Evolutionary conservation across 1,139 yeast genomes (phyloP).

Genomic region (Taiozyma sp.): DNA sequence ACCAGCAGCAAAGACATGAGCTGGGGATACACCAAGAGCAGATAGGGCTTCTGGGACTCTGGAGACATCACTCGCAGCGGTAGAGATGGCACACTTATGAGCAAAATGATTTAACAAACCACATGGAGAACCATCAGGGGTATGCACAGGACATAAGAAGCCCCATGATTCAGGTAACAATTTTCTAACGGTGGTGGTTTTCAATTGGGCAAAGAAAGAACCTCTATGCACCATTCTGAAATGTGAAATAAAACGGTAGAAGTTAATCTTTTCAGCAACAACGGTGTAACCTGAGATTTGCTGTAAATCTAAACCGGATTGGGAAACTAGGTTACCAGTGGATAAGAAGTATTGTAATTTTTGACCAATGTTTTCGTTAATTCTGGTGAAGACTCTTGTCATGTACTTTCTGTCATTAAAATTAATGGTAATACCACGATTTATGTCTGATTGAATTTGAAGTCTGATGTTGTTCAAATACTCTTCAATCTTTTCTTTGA

Average conservation of each 20-base stretch:
- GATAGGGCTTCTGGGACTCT: slow-evolving; percentile 62
- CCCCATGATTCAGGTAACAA: slow-evolving; percentile 99
- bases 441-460: slow-evolving; percentile 77
- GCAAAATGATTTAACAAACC: slow-evolving; percentile 96
- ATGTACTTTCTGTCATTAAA: slow-evolving; percentile 83
- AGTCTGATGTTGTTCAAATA: slow-evolving; percentile 68
- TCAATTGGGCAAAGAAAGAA: slow-evolving; percentile 96
- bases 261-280: slow-evolving; percentile 97
- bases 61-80: slow-evolving; percentile 71
- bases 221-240: slow-evolving; percentile 99
- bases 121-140: slow-evolving; percentile 99
- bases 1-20: slow-evolving; percentile 80
- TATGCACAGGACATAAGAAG: slow-evolving; percentile 96
- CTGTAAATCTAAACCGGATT: slow-evolving; percentile 95
- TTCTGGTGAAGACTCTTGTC: slow-evolving; percentile 70
- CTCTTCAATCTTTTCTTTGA: slow-evolving; percentile 95
- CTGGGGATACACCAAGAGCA: slow-evolving; percentile 77
- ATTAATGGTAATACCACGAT: slow-evolving; percentile 78
- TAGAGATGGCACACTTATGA: slow-evolving; percentile 87
- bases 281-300: slow-evolving; percentile 98
- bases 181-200: slow-evolving; percentile 96
- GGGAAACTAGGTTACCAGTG: slow-evolving; percentile 95
- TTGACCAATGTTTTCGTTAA: slow-evolving; percentile 92
- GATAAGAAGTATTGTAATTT: slow-evolving; percentile 91
- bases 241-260: slow-evolving; percentile 94